A percentile compares a stretch with the other conserved stretches of the same genome.
Conservation (phyloP, 2,329 filamentous ascomycete genomes). For the Fusarium torreyae region DNA sequence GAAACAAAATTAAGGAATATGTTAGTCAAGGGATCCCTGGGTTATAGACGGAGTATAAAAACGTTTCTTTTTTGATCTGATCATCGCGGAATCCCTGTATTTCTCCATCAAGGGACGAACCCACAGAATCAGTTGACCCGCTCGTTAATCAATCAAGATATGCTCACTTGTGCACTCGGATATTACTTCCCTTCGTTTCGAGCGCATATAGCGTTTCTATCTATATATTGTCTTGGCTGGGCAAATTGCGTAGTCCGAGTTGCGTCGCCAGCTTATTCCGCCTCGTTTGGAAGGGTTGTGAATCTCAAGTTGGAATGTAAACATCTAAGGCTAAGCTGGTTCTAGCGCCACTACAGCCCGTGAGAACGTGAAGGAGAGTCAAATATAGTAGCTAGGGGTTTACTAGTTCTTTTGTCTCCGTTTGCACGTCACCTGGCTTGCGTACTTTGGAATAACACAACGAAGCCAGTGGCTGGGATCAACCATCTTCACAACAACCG, state of each 20-base stretch:
- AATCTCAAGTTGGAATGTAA: constrained; percentile 24
- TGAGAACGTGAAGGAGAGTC: not conserved
- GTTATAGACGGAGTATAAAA: constrained; percentile 1
- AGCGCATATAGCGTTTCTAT: not conserved
- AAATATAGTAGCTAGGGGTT: not conserved
- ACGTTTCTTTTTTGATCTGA: constrained; percentile 9
- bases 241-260: not conserved
- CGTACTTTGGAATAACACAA: not conserved
- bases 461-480: not conserved
- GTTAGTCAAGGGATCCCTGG: constrained; percentile 2
- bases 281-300: not conserved
- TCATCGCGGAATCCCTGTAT: constrained; percentile 11
- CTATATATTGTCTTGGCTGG: constrained; percentile 4
- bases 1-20: not conserved
- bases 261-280: not conserved
- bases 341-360: not conserved
- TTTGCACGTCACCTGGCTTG: constrained; percentile 1
- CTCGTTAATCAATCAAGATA: constrained; percentile 15
- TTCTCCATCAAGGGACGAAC: constrained; percentile 1
- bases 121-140: not conserved
- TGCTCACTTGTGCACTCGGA: constrained; percentile 1
- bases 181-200: constrained; percentile 6
- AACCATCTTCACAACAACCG: not conserved
- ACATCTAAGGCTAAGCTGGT: not conserved
- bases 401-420: not conserved